Evolutionary conservation across 2,329 filamentous ascomycete species (phyloP), one percentile per base, ranked within the genome.

Genomic region (Fusarium sp.): DNA sequence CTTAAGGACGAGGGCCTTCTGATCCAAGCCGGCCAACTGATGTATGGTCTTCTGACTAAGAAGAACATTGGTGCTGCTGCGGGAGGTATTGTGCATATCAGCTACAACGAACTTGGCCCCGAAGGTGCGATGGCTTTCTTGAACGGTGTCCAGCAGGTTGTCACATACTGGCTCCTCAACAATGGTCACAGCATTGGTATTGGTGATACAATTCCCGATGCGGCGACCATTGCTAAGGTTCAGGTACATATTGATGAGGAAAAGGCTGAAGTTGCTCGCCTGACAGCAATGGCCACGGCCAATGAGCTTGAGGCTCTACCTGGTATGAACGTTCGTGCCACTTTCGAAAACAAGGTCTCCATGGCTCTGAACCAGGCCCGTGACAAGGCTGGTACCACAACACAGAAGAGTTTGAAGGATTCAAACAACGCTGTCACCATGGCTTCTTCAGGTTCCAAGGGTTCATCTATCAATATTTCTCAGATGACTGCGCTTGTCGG

Each of bases 401-500:
- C 96, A 1, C 93, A 97, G 83, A 92, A 94, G 84, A 94, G 93
- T 86, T 85, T 99, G 81, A 98, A 97, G 84, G 94, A 98, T 83
- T 87, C 93, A 77, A 99, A 99, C 87, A 98, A 98, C 78, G 95
- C 95, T 55, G 94, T 97, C 60, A 94, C 94, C 79, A 99, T 98
- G 93, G 94, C 97, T 68, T 91, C 92, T 58, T 98, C 96, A 65
- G 96, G 96, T 78, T 99, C 97, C 75, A 99, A 99, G 86, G 96
- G 96, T 81, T 98, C 96, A 5, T 95, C 94, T 17, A 98, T 99
- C 87, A 99, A 99, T 82, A 98, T 99, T 77, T 98, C 97, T 20
- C 96, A 99, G 83, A 99, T 99, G 96, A 97, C 95, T 70, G 96
- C 96, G 31, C 89, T 98, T 72, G 97, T 99, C 67, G 96, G 97